Evolutionary conservation across 2,329 filamentous ascomycete species (phyloP).

Genomic region (Fusarium anthophilum): DNA sequence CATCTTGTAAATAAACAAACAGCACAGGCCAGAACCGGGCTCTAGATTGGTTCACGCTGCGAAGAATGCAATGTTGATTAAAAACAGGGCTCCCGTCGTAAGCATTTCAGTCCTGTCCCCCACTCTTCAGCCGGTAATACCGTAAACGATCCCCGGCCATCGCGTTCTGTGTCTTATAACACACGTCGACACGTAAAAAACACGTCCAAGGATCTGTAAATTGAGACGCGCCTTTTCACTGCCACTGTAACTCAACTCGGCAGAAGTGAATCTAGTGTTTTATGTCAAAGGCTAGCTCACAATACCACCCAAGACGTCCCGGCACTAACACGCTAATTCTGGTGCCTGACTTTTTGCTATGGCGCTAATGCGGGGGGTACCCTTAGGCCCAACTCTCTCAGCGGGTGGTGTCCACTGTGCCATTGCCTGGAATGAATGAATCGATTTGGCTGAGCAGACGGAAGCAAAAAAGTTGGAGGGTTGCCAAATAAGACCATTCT

Average conservation of each 20-base stretch:
- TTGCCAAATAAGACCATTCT: constrained; percentile 1
- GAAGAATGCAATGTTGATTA: neutral
- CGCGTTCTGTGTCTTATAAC: neutral
- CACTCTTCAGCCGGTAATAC: constrained; percentile 22
- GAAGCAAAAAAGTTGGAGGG: constrained; percentile 6
- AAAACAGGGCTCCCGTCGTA: neutral
- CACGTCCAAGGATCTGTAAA: constrained; percentile 7
- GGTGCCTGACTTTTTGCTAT: constrained; percentile 31
- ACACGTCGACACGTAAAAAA: neutral
- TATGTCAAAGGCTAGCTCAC: neutral
- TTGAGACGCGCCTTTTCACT: neutral
- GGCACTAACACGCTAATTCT: constrained; percentile 32
- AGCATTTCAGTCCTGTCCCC: neutral
- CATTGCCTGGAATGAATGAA: constrained; percentile 31
- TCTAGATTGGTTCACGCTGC: neutral
- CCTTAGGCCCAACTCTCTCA: constrained; percentile 4
- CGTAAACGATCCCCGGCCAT: neutral
- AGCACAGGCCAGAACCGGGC: constrained; percentile 31
- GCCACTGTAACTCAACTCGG: neutral
- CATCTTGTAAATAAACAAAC: constrained; percentile 19
- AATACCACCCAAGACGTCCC: neutral
- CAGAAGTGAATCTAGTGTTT: neutral
- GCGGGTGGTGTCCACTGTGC: constrained; percentile 4
- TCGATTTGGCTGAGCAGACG: constrained; percentile 13
- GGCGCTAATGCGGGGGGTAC: constrained; percentile 37